Evolutionary conservation across 495 filamentous ascomycete species (phyloP).

Genomic region (Podospora anserina): DNA sequence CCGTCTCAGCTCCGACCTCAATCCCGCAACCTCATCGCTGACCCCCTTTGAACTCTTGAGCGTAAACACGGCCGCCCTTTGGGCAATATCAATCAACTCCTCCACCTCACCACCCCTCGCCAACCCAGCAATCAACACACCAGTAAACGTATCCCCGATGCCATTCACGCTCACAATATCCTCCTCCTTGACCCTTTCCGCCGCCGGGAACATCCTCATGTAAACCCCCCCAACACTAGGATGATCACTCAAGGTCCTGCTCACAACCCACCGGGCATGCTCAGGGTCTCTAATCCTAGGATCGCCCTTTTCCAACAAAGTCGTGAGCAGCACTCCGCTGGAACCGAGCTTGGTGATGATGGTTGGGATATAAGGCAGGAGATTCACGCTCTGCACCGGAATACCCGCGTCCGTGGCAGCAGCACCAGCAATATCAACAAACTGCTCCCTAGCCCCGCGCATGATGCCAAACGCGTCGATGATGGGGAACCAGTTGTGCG

Average conservation of each 20-base stretch:
- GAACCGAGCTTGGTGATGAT: constrained; percentile 81
- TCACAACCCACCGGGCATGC: constrained; percentile 65
- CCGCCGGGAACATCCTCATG: constrained; percentile 72
- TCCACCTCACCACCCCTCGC: constrained; percentile 49
- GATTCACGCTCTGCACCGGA: constrained; percentile 75
- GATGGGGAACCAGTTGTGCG: constrained; percentile 68
- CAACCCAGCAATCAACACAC: constrained; percentile 69
- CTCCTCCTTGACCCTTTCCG: constrained; percentile 60
- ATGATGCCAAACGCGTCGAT: constrained; percentile 72
- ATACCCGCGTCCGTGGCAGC: constrained; percentile 73
- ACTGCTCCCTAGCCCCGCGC: constrained; percentile 54
- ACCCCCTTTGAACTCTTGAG: constrained; percentile 71
- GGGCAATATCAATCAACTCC: constrained; percentile 55
- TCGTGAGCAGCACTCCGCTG: constrained; percentile 74
- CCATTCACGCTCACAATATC: constrained; percentile 88
- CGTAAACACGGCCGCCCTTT: constrained; percentile 73
- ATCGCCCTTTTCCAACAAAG: constrained; percentile 63
- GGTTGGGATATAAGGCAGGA: constrained; percentile 81
- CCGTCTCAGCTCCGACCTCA: constrained; percentile 35
- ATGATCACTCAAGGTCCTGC: constrained; percentile 50
- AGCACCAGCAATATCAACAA: constrained; percentile 57
- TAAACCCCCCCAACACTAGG: constrained; percentile 73
- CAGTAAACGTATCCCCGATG: constrained; percentile 89
- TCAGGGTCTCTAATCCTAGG: constrained; percentile 57
- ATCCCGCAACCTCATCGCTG: constrained; percentile 43